A percentile compares a stretch with the other conserved stretches of the same genome.
These are phyloP conservation scores for Lodderomyces metapsilosis DNA, from an alignment of 1,139 yeast species.

Conservation along the genomic window DNA sequence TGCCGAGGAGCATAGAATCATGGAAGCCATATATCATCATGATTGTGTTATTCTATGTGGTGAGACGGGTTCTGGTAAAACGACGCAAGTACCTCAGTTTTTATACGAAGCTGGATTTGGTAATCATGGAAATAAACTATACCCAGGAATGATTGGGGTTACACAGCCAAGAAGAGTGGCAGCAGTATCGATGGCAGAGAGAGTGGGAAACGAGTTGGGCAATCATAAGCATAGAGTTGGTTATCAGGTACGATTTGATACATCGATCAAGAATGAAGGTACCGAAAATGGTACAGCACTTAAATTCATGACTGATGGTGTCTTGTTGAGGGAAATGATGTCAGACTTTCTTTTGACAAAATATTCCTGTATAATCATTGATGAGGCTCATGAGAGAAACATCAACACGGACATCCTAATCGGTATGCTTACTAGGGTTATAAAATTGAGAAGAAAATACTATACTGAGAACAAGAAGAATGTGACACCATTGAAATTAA, in stretches of 20 bases:
- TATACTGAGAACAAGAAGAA: constrained; percentile 45
- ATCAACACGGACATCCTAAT: constrained; percentile 93
- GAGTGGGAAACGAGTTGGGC: constrained; percentile 85
- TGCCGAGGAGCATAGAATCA: constrained; percentile 85
- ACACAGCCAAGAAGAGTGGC: constrained; percentile 99
- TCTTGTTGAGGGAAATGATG: constrained; percentile 87
- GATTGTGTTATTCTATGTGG: constrained; percentile 93
- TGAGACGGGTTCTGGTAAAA: constrained; percentile 84
- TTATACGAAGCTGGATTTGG: constrained; percentile 90
- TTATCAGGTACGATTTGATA: constrained; percentile 88
- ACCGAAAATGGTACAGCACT: constrained; percentile 59
- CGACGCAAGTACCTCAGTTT: constrained; percentile 77
- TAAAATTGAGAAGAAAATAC: constrained; percentile 66
- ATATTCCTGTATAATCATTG: constrained; percentile 85
- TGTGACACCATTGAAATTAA: constrained; percentile 61
- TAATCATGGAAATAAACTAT: constrained; percentile 49
- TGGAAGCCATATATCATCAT: constrained; percentile 95
- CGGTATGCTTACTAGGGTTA: constrained; percentile 90
- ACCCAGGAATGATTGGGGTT: constrained; percentile 91
- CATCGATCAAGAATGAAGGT: constrained; percentile 59
- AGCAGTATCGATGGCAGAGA: constrained; percentile 93
- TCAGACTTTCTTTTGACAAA: constrained; percentile 74
- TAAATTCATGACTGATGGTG: constrained; percentile 99
- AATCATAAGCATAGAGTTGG: constrained; percentile 76
- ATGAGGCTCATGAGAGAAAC: constrained; percentile 97